phyloP scores from a whole-genome alignment of 176 grass and related monocot species.

The Bonia amplexicaulis region DNA sequence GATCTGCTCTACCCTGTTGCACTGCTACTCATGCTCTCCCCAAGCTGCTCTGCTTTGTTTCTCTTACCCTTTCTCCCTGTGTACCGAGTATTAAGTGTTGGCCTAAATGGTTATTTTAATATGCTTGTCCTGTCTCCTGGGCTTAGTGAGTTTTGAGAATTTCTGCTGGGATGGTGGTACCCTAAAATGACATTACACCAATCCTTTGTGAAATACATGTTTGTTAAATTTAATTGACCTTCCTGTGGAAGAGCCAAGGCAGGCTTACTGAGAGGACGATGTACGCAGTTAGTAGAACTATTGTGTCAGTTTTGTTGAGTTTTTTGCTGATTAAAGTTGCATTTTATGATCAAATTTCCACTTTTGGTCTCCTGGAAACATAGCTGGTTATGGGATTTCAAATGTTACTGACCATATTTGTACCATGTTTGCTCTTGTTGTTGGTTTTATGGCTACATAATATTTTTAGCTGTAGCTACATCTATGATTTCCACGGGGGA shows the following conservation, averaged over 20 bases:
- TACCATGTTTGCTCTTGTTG: neutral
- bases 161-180: neutral
- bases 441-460: neutral
- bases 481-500: neutral
- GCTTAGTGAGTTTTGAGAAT: neutral
- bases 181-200: neutral
- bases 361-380: neutral
- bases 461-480: conserved; percentile 9
- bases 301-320: neutral
- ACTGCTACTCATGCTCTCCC: too few species aligned
- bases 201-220: neutral
- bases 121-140: neutral
- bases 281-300: neutral
- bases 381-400: neutral
- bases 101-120: neutral
- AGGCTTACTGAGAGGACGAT: neutral
- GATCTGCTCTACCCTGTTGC: too few species aligned
- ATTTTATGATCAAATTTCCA: neutral
- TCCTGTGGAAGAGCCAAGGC: neutral
- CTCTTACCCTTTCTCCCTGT: neutral
- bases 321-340: neutral
- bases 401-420: neutral
- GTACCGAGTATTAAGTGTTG: neutral
- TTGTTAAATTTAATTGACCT: neutral
- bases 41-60: too few species aligned